Evolutionary conservation across 768 basidiomycete genomes (phyloP).

Genomic region (Mycena amicta): DNA sequence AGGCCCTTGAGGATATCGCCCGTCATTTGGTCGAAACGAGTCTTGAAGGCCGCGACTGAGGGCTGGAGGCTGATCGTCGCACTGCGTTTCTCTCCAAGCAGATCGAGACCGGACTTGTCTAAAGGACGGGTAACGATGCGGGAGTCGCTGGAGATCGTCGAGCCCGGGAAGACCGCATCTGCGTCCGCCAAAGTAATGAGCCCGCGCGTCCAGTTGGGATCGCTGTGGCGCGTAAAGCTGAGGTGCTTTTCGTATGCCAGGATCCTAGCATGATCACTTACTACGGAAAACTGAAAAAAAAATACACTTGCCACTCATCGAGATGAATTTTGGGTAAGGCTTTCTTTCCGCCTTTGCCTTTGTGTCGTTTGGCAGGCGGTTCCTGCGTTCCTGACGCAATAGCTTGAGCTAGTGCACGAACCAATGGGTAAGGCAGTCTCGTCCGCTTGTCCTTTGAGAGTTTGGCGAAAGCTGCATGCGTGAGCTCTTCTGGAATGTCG

Average conservation of each 20-base stretch:
- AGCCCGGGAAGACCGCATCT: background rate
- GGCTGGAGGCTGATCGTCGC: background rate
- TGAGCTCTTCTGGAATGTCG: background rate
- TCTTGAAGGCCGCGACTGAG: background rate
- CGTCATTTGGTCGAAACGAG: background rate
- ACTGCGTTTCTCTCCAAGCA: background rate
- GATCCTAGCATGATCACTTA: background rate
- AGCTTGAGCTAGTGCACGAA: background rate
- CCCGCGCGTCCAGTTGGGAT: background rate
- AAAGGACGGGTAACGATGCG: background rate
- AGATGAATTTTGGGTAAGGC: background rate
- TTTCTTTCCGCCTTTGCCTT: background rate
- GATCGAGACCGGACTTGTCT: background rate
- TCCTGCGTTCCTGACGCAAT: background rate
- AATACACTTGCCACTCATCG: background rate
- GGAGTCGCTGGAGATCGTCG: background rate
- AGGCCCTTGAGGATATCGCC: conserved; percentile 3
- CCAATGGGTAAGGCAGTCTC: background rate
- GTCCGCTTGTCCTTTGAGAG: background rate
- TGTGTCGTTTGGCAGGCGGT: background rate
- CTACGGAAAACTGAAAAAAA: background rate
- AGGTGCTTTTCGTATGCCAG: background rate
- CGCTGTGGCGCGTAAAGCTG: background rate
- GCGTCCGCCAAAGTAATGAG: background rate
- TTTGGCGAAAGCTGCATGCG: background rate